These are phyloP conservation scores for Leucosporidium creatinivorum DNA, from an alignment of 768 basidiomycete species.

Conservation along the genomic window DNA sequence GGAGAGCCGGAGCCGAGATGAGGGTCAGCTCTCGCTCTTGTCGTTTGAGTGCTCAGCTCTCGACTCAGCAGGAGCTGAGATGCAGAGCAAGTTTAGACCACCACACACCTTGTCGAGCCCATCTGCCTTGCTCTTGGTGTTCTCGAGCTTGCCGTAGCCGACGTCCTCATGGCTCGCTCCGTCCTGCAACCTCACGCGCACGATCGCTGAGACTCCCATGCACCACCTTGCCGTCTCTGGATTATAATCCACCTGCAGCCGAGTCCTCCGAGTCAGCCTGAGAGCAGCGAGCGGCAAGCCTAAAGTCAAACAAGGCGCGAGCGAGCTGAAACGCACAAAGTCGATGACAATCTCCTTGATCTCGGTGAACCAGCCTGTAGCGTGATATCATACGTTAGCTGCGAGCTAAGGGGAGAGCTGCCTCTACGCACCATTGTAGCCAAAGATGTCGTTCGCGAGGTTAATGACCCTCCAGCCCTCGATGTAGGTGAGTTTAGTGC, in stretches of 20 bases:
- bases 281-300: neutral
- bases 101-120: conserved; percentile 79
- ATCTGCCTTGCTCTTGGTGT: conserved; percentile 70
- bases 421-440: conserved; percentile 93
- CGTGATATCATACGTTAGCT: neutral
- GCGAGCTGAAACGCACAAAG: conserved; percentile 30
- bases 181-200: conserved; percentile 78
- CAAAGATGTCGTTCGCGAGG: conserved; percentile 95
- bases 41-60: neutral
- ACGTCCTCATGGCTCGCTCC: conserved; percentile 89
- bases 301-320: neutral
- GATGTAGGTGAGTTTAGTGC: conserved; percentile 75
- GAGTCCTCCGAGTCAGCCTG: neutral
- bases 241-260: conserved; percentile 59
- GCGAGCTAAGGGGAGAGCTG: conserved; percentile 31
- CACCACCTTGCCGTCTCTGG: conserved; percentile 59
- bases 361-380: conserved; percentile 31
- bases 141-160: conserved; percentile 82
- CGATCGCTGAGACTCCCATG: conserved; percentile 73
- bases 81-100: neutral
- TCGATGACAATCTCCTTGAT: conserved; percentile 41
- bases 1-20: neutral
- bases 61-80: too few species aligned
- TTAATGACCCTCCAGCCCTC: conserved; percentile 99
- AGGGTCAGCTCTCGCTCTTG: neutral